phyloP scores from a whole-genome alignment of 805 yeast species.

The Candida dendrica region DNA sequence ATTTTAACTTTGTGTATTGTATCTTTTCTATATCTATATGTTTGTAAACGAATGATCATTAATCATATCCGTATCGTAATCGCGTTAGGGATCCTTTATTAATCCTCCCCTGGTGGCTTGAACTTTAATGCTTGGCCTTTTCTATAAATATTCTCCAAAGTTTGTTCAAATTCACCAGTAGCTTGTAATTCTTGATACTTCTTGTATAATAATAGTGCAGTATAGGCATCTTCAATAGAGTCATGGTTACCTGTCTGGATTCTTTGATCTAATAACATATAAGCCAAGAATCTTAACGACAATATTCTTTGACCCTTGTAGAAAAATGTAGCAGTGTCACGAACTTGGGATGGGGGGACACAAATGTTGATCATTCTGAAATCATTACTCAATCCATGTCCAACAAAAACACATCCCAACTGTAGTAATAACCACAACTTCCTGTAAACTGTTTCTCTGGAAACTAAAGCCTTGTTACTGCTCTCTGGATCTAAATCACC shows the following conservation, averaged over 20 bases:
- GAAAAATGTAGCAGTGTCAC: conserved; percentile 82
- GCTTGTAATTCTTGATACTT: conserved; percentile 58
- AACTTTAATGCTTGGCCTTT: conserved; percentile 42
- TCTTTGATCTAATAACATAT: conserved; percentile 61
- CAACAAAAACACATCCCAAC: conserved; percentile 86
- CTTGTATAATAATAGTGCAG: conserved; percentile 74
- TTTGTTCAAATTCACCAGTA: conserved; percentile 51
- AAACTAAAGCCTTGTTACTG: conserved; percentile 66
- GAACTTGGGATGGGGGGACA: conserved; percentile 77
- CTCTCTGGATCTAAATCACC: conserved; percentile 75
- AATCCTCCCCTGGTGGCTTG: conserved; percentile 15
- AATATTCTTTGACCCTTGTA: conserved; percentile 72
- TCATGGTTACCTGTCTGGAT: conserved; percentile 95
- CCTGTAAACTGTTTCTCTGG: conserved; percentile 77
- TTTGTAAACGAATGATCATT: neutral
- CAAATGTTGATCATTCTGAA: conserved; percentile 88
- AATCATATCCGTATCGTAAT: neutral
- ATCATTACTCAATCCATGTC: conserved; percentile 89
- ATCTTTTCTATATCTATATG: neutral
- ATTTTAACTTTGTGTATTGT: neutral
- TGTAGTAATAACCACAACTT: conserved; percentile 86
- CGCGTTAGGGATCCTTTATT: neutral
- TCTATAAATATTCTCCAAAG: conserved; percentile 59
- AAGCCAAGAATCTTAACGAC: conserved; percentile 81
- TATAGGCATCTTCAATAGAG: conserved; percentile 90